Conservation (phyloP, 495 filamentous ascomycete species). For the Penicillium malachiteum region DNA sequence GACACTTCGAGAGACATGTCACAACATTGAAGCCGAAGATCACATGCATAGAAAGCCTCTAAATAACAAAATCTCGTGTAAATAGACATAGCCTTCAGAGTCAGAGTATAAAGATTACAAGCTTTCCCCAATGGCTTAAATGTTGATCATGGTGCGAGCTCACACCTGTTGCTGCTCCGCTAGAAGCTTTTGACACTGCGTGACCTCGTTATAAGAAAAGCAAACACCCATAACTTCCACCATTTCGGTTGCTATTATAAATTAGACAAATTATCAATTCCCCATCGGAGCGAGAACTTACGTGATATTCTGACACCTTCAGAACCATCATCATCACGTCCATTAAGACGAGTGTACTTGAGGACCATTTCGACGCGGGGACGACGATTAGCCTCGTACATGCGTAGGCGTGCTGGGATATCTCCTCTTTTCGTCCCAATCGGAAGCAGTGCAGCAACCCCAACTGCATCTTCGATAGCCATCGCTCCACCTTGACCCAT, state of each 20-base stretch:
- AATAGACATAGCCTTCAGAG: too few relatives aligned
- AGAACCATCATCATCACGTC: conserved; percentile 9
- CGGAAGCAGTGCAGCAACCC: conserved; percentile 53
- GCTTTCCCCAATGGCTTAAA: too few relatives aligned
- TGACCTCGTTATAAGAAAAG: conserved; percentile 16
- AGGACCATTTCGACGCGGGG: conserved; percentile 22
- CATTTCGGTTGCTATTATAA: conserved; percentile 13
- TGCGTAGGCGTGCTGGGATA: conserved; percentile 44
- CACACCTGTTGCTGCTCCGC: not conserved
- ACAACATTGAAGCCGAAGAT: too few relatives aligned
- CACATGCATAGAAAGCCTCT: too few relatives aligned
- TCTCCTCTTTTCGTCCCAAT: conserved; percentile 35
- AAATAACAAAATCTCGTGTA: too few relatives aligned
- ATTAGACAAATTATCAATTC: not conserved
- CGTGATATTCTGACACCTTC: conserved; percentile 7
- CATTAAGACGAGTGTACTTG: conserved; percentile 13
- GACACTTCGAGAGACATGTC: too few relatives aligned
- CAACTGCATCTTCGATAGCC: conserved; percentile 61
- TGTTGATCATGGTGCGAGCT: not conserved
- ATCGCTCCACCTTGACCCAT: conserved; percentile 56
- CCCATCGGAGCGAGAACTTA: not conserved
- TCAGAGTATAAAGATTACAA: too few relatives aligned
- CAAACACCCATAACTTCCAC: conserved; percentile 16
- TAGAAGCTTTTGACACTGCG: conserved; percentile 9
- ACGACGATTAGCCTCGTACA: conserved; percentile 53